Conservation (phyloP, 2,329 filamentous ascomycete genomes). For the Exserohilum rostratum region DNA sequence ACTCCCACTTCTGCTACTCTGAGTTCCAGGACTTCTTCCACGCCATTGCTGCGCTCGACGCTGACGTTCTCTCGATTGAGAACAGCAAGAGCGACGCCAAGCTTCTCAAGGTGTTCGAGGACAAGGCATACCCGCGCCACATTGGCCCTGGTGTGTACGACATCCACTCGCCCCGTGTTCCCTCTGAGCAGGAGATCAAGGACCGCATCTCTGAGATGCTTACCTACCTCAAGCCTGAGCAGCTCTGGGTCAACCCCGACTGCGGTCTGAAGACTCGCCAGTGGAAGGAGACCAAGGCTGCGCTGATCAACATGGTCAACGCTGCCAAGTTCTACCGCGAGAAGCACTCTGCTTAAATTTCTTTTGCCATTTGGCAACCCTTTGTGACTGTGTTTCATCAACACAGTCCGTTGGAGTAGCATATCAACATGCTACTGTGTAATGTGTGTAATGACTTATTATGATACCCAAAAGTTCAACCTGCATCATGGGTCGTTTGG, state of each 20-base stretch:
- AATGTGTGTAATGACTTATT: constrained; percentile 49
- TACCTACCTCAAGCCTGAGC: constrained; percentile 89
- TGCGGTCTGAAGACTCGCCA: constrained; percentile 99
- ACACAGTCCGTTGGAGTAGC: constrained; percentile 39
- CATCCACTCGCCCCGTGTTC: constrained; percentile 98
- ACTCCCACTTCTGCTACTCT: constrained; percentile 99
- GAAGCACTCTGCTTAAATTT: constrained; percentile 72
- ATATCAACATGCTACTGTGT: constrained; percentile 49
- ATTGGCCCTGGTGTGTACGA: constrained; percentile 99
- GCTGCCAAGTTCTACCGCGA: constrained; percentile 95
- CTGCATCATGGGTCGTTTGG: constrained; percentile 48
- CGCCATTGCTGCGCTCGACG: constrained; percentile 96
- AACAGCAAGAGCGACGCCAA: constrained; percentile 99
- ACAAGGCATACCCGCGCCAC: constrained; percentile 95
- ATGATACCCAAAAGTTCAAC: constrained; percentile 54
- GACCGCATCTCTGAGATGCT: constrained; percentile 98
- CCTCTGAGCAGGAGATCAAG: constrained; percentile 97
- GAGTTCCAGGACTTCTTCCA: constrained; percentile 99
- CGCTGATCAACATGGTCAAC: constrained; percentile 95
- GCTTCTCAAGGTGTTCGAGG: constrained; percentile 97
- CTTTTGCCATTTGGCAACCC: constrained; percentile 30
- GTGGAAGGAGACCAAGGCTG: constrained; percentile 98
- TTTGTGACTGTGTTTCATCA: constrained; percentile 40
- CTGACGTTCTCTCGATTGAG: constrained; percentile 98
- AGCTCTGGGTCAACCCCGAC: constrained; percentile 99